Conservation (phyloP, 1,139 yeast species). For the Meyerozyma carpophila region DNA sequence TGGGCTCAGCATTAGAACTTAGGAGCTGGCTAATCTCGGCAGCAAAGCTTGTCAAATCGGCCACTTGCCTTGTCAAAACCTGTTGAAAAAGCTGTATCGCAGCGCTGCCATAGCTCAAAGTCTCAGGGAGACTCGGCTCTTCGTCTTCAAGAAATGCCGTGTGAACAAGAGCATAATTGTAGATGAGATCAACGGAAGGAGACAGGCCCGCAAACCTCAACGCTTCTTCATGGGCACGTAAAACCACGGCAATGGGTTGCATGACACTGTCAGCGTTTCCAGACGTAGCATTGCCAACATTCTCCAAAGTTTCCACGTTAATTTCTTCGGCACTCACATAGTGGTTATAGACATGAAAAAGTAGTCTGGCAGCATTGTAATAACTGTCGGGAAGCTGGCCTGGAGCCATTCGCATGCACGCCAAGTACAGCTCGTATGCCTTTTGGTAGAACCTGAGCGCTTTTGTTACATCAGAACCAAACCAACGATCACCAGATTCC, state of each 20-base stretch:
- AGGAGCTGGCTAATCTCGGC: constrained; percentile 16
- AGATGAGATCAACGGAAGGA: constrained; percentile 36
- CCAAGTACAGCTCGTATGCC: constrained; percentile 34
- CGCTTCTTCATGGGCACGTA: constrained; percentile 35
- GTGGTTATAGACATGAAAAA: constrained; percentile 44
- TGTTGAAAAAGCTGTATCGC: constrained; percentile 14
- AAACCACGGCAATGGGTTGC: constrained; percentile 28
- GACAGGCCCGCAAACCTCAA: constrained; percentile 15
- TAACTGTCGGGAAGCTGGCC: constrained; percentile 26
- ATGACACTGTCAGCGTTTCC: constrained; percentile 30
- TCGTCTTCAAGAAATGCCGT: constrained; percentile 41
- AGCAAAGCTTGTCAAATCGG: constrained; percentile 23
- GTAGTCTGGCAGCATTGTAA: constrained; percentile 45
- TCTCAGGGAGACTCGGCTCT: constrained; percentile 1
- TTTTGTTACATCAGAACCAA: constrained; percentile 49
- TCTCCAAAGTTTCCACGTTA: constrained; percentile 26
- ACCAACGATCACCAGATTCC: constrained; percentile 57
- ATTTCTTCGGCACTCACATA: constrained; percentile 43
- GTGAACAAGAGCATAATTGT: constrained; percentile 43
- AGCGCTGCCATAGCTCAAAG: constrained; percentile 14
- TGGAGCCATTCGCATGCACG: not conserved
- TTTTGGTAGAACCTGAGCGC: constrained; percentile 49
- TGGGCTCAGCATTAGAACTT: not conserved
- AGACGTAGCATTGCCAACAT: constrained; percentile 36
- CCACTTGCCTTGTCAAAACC: constrained; percentile 19